phyloP scores from a whole-genome alignment of 1,284 basidiomycete species.

The Blastosporella zonata region DNA sequence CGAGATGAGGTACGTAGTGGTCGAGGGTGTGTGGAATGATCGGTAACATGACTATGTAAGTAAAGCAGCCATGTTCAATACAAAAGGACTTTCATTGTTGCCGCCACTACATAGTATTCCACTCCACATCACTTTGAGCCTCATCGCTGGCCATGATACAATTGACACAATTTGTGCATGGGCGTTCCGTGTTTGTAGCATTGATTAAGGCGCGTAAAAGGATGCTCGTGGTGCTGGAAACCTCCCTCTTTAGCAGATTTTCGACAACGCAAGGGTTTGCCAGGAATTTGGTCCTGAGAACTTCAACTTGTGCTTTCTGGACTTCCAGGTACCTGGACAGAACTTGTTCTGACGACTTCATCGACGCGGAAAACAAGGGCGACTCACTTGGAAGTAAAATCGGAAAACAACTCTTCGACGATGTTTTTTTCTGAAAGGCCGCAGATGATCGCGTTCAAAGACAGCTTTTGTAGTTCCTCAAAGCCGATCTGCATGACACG shows the following conservation, averaged over 20 bases:
- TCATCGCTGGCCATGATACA: too few relatives aligned
- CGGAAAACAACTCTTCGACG: constrained; percentile 22
- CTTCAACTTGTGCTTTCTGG: constrained; percentile 18
- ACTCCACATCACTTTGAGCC: not conserved
- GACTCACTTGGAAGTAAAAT: constrained; percentile 22
- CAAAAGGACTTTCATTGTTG: too few relatives aligned
- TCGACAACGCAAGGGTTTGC: constrained; percentile 2
- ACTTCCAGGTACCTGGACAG: constrained; percentile 20
- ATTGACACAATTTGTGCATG: too few relatives aligned
- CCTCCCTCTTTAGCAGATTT: constrained; percentile 3
- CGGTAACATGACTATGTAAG: not conserved
- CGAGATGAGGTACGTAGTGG: too few relatives aligned
- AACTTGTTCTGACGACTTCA: not conserved
- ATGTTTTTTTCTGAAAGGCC: constrained; percentile 20
- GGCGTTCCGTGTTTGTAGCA: too few relatives aligned
- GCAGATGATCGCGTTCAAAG: constrained; percentile 15
- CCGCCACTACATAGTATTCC: too few relatives aligned
- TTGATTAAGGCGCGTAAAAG: too few relatives aligned
- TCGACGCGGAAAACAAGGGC: not conserved
- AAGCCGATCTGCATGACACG: constrained; percentile 4
- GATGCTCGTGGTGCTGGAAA: not conserved
- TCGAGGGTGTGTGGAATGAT: too few relatives aligned
- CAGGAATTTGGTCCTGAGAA: constrained; percentile 8
- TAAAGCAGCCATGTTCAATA: not conserved
- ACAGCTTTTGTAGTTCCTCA: constrained; percentile 13